A percentile compares a stretch with the other conserved stretches of the same genome.
Evolutionary conservation across 2,329 filamentous ascomycete species (phyloP).

Genomic region (Xylaria digitata): DNA sequence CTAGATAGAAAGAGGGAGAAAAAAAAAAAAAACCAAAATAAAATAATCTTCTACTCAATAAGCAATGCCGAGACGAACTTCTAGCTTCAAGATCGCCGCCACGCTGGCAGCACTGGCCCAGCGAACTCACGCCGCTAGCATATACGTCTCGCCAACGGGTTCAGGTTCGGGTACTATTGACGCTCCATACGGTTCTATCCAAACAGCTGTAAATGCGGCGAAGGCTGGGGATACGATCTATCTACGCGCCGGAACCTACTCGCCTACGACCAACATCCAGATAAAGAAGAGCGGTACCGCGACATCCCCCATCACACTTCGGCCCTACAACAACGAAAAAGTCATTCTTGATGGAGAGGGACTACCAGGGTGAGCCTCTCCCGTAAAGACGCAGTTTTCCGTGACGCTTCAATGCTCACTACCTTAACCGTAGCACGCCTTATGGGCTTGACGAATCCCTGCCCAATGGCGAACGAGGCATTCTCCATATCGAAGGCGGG

Average conservation of each 20-base stretch:
- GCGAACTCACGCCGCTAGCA: constrained; percentile 47
- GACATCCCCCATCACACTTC: constrained; percentile 55
- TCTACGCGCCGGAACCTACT: constrained; percentile 58
- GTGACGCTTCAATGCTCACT: constrained; percentile 2
- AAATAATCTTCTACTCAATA: background rate
- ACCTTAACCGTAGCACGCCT: constrained; percentile 43
- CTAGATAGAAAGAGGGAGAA: background rate
- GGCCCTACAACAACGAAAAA: constrained; percentile 56
- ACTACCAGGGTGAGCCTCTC: constrained; percentile 45
- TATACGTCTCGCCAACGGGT: constrained; percentile 60
- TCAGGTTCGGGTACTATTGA: constrained; percentile 53
- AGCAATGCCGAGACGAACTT: constrained; percentile 24
- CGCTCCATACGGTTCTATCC: constrained; percentile 59
- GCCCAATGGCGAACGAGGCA: constrained; percentile 56
- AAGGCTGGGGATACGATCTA: constrained; percentile 59
- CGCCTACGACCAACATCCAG: constrained; percentile 59
- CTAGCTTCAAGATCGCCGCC: background rate
- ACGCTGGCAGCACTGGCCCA: constrained; percentile 12
- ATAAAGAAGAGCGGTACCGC: constrained; percentile 57
- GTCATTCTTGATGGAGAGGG: constrained; percentile 60
- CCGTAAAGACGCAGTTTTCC: background rate
- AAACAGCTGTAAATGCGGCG: constrained; percentile 58
- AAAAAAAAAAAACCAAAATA: too few species aligned
- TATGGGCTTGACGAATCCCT: constrained; percentile 55
- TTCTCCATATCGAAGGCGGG: constrained; percentile 59